Evolutionary conservation across 805 yeast species (phyloP).

Genomic region (Torulaspora microellipsoides): DNA sequence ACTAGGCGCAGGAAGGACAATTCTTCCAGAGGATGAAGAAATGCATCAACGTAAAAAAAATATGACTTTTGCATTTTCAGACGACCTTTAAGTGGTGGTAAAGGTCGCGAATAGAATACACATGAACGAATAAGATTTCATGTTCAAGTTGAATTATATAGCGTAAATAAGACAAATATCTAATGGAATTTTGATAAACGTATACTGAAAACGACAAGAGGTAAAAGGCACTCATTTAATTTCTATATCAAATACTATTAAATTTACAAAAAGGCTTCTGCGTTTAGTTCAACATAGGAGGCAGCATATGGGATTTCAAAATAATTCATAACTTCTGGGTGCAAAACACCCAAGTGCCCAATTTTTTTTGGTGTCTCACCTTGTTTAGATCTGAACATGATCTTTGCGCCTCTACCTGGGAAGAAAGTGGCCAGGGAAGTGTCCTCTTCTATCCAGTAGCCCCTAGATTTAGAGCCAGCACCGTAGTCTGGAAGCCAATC

Average conservation of each 20-base stretch:
- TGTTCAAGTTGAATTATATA: no score
- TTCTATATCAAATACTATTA: constrained; percentile 14
- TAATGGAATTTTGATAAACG: no score
- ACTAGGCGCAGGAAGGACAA: constrained; percentile 30
- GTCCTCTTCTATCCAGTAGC: constrained; percentile 82
- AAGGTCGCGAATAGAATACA: no score
- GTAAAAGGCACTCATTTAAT: neutral
- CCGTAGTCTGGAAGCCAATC: constrained; percentile 63
- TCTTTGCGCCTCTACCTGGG: constrained; percentile 96
- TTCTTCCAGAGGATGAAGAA: constrained; percentile 31
- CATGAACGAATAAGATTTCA: no score
- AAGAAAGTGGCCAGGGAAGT: constrained; percentile 66
- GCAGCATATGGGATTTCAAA: constrained; percentile 94
- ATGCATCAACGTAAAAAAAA: constrained; percentile 15
- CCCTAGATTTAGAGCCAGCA: constrained; percentile 52
- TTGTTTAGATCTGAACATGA: constrained; percentile 63
- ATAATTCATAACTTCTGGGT: constrained; percentile 82
- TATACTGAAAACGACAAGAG: no score
- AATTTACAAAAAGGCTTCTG: constrained; percentile 71
- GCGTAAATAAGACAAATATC: no score
- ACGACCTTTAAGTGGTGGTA: constrained; percentile 21
- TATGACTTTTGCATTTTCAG: constrained; percentile 29
- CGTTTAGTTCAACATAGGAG: constrained; percentile 82
- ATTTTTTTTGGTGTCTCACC: constrained; percentile 54
- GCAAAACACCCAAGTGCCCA: constrained; percentile 91